phyloP scores from a whole-genome alignment of 1,284 basidiomycete species.

The Thecaphora thlaspeos region DNA sequence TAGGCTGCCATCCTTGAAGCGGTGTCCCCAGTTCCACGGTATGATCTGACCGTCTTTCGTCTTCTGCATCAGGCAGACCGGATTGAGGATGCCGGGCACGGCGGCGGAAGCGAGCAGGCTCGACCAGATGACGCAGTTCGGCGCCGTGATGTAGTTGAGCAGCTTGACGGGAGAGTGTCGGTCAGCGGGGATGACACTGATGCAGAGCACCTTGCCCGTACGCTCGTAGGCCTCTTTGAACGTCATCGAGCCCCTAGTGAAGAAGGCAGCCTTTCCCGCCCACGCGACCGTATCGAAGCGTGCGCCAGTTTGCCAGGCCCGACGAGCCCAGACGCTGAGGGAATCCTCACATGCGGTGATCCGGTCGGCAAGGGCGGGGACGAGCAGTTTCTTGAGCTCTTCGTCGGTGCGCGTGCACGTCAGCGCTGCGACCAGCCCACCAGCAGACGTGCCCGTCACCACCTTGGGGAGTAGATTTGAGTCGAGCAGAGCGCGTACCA shows the following conservation, averaged over 20 bases:
- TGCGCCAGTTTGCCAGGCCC: conserved; percentile 85
- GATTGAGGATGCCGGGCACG: conserved; percentile 61
- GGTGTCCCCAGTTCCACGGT: conserved; percentile 85
- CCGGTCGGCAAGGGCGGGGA: conserved; percentile 66
- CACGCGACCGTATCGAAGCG: conserved; percentile 86
- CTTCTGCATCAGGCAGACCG: conserved; percentile 84
- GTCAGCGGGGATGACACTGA: conserved; percentile 91
- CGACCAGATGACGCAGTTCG: conserved; percentile 71
- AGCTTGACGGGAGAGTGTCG: conserved; percentile 88
- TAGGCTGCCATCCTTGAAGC: conserved; percentile 55
- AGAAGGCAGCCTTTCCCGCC: conserved; percentile 76
- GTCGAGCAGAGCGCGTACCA: conserved; percentile 87
- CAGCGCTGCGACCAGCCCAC: conserved; percentile 70
- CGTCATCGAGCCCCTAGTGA: conserved; percentile 89
- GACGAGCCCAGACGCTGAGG: conserved; percentile 66
- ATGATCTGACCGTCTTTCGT: conserved; percentile 75
- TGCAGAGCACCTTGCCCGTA: conserved; percentile 85
- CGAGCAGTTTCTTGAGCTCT: conserved; percentile 71
- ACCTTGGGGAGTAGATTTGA: conserved; percentile 82
- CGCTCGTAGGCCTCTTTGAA: conserved; percentile 92
- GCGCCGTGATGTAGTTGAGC: conserved; percentile 91
- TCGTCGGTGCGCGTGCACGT: conserved; percentile 86
- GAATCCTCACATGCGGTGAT: conserved; percentile 88
- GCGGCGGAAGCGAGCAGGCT: conserved; percentile 58
- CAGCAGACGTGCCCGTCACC: conserved; percentile 85